These are phyloP conservation scores for Phytopythium vexans DNA, from an alignment of 352 stramenopile genomes.

Conservation along the genomic window DNA sequence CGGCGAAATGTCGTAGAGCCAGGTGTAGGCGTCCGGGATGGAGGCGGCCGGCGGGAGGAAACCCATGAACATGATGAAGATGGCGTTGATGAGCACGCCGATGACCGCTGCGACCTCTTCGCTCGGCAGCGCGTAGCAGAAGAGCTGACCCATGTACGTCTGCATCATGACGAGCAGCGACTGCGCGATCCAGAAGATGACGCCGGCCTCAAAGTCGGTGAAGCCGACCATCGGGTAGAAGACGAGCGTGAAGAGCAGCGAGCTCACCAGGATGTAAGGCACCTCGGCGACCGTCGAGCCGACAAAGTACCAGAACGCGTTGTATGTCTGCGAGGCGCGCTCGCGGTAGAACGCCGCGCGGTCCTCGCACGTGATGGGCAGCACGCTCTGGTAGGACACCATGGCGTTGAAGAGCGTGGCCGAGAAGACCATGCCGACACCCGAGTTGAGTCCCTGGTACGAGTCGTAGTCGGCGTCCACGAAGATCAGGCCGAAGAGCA, in stretches of 20 bases:
- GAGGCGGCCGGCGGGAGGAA: conserved; percentile 17
- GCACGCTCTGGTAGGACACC: conserved; percentile 56
- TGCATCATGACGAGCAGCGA: conserved; percentile 24
- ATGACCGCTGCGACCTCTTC: conserved; percentile 28
- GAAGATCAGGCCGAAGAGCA: conserved; percentile 74
- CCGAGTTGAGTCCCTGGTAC: conserved; percentile 27
- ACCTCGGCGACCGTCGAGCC: conserved; percentile 61
- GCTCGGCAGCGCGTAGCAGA: conserved; percentile 18
- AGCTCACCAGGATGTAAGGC: conserved; percentile 22
- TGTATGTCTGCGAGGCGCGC: conserved; percentile 80
- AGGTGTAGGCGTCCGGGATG: conserved; percentile 13
- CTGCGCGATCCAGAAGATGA: conserved; percentile 22
- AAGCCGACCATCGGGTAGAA: conserved; percentile 34
- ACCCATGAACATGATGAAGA: conserved; percentile 33
- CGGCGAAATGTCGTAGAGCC: conserved; percentile 20
- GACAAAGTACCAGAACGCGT: conserved; percentile 48
- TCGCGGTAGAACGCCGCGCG: conserved; percentile 81
- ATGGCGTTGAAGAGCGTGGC: conserved; percentile 57
- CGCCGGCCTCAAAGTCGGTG: conserved; percentile 8
- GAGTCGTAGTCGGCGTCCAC: conserved; percentile 27
- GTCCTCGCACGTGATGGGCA: conserved; percentile 80
- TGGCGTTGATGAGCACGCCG: conserved; percentile 23
- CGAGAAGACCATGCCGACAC: conserved; percentile 80
- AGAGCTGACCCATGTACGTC: conserved; percentile 26
- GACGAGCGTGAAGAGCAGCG: conserved; percentile 23